These are phyloP conservation scores for Gillenia trifoliata DNA, from an alignment of 306 rosid species.

Conservation along the genomic window DNA sequence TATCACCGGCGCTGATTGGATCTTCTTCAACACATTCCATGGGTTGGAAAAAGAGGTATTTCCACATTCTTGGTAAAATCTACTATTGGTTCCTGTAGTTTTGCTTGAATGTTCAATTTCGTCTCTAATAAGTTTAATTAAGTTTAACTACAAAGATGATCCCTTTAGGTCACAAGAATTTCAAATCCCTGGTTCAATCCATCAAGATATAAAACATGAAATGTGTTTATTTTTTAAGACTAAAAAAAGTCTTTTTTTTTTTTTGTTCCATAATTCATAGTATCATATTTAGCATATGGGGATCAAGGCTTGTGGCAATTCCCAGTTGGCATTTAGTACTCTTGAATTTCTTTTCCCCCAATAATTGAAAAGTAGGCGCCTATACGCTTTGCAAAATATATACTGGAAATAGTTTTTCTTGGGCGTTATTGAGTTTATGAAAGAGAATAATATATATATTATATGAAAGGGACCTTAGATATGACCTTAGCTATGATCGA, in stretches of 20 bases:
- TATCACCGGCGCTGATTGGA: constrained; percentile 12
- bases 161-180: too few species aligned
- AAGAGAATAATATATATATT: background rate
- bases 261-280: too few species aligned
- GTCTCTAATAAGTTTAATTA: background rate
- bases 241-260: too few species aligned
- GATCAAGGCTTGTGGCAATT: background rate
- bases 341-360: background rate
- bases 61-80: too few species aligned
- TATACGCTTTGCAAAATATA: background rate
- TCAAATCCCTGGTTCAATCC: too few species aligned
- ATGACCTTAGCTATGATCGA: background rate
- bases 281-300: background rate
- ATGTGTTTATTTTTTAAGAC: too few species aligned
- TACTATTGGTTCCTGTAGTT: background rate
- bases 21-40: constrained; percentile 19
- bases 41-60: constrained; percentile 19
- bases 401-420: background rate
- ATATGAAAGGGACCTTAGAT: background rate
- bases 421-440: background rate
- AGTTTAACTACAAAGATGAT: too few species aligned
- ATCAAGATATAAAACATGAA: too few species aligned
- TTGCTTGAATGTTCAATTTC: background rate
- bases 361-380: background rate
- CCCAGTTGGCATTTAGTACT: background rate